phyloP scores from a whole-genome alignment of 768 basidiomycete genomes.

The Pulveroboletus sp. region DNA sequence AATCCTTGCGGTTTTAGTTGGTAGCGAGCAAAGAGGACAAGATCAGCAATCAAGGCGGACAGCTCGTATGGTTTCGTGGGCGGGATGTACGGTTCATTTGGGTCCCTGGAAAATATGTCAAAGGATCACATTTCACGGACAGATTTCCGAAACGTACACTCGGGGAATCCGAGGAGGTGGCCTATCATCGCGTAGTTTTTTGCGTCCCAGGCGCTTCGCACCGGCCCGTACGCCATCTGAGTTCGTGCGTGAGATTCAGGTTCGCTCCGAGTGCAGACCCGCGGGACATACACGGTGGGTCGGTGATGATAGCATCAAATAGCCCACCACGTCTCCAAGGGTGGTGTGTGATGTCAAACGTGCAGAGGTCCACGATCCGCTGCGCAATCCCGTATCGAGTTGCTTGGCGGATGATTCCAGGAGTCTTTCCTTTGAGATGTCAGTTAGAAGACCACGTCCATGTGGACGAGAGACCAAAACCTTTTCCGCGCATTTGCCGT shows the following conservation, averaged over 20 bases:
- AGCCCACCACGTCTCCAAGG: slow-evolving; percentile 88
- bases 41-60: slow-evolving; percentile 74
- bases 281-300: slow-evolving; percentile 78
- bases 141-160: slow-evolving; percentile 37
- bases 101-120: slow-evolving; percentile 18
- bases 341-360: slow-evolving; percentile 89
- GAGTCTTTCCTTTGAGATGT: slow-evolving; percentile 33
- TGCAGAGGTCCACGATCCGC: slow-evolving; percentile 79
- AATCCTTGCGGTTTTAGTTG: slow-evolving; percentile 83
- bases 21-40: slow-evolving; percentile 79
- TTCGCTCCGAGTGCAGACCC: background rate
- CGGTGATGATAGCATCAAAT: slow-evolving; percentile 93
- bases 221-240: slow-evolving; percentile 92
- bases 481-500: slow-evolving; percentile 93
- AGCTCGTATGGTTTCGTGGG: slow-evolving; percentile 93
- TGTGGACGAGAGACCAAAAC: slow-evolving; percentile 33
- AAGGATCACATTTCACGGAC: background rate
- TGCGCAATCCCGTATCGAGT: slow-evolving; percentile 76
- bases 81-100: slow-evolving; percentile 75
- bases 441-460: background rate
- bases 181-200: slow-evolving; percentile 38
- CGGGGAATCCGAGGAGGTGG: slow-evolving; percentile 34
- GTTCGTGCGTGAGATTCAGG: background rate
- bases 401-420: slow-evolving; percentile 81
- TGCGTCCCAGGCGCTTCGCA: slow-evolving; percentile 77